Percentiles rank a stretch among this genome's conserved stretches.
phyloP scores from a whole-genome alignment of 371 early-diverging fungal species.

The Mucor indicus region DNA sequence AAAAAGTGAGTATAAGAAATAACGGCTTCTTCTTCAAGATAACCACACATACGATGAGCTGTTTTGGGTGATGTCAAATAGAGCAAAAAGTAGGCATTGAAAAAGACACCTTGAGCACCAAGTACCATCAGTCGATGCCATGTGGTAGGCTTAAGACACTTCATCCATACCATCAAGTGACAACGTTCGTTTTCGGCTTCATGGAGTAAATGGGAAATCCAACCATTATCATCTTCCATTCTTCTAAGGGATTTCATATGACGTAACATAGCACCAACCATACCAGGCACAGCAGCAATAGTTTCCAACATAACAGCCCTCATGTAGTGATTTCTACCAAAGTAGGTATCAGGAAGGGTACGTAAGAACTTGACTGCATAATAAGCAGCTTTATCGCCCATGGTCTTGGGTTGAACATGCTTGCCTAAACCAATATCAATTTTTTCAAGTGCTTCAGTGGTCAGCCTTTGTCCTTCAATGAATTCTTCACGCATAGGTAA shows the following conservation, averaged over 20 bases:
- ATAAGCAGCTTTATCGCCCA: slow-evolving; percentile 69
- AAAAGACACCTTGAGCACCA: slow-evolving; percentile 84
- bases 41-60: slow-evolving; percentile 81
- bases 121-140: slow-evolving; percentile 66
- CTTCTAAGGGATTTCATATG: slow-evolving; percentile 84
- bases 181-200: slow-evolving; percentile 86
- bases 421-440: slow-evolving; percentile 60
- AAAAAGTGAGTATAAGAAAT: slow-evolving; percentile 90
- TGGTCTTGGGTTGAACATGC: slow-evolving; percentile 59
- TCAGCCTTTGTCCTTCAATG: slow-evolving; percentile 42
- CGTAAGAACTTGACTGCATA: slow-evolving; percentile 67
- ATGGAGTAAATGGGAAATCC: slow-evolving; percentile 82
- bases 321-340: slow-evolving; percentile 77
- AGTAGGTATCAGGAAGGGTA: slow-evolving; percentile 74
- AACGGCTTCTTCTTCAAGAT: slow-evolving; percentile 92
- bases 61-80: slow-evolving; percentile 82
- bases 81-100: slow-evolving; percentile 82
- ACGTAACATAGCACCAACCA: slow-evolving; percentile 86
- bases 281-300: slow-evolving; percentile 89
- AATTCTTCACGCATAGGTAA: slow-evolving; percentile 73
- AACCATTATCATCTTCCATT: slow-evolving; percentile 83
- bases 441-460: slow-evolving; percentile 58
- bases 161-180: slow-evolving; percentile 91
- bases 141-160: slow-evolving; percentile 65
- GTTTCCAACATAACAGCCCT: slow-evolving; percentile 86